Percentiles rank a stretch among this genome's conserved stretches.
Conservation (phyloP, 83 land plant species). For the Thuja plicata region DNA sequence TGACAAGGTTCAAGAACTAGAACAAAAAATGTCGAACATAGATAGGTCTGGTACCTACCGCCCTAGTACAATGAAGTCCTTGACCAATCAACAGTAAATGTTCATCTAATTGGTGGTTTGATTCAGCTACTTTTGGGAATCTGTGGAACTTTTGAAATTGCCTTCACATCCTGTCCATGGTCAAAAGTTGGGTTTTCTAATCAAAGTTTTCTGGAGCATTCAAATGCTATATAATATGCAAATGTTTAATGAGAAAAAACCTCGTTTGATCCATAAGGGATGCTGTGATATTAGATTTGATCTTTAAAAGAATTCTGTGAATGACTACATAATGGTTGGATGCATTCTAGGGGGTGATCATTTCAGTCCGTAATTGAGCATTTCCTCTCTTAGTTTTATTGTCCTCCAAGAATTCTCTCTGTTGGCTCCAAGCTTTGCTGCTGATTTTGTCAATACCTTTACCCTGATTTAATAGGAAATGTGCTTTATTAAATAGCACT, state of each 20-base stretch:
- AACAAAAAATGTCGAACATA: neutral
- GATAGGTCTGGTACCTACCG: neutral
- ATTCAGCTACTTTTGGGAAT: neutral
- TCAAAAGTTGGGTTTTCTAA: neutral
- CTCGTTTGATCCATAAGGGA: neutral
- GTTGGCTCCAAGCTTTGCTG: neutral
- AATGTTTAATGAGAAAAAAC: neutral
- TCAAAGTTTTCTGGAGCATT: neutral
- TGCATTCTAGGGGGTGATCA: neutral
- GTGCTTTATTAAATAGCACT: neutral
- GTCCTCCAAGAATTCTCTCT: neutral
- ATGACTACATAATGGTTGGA: neutral
- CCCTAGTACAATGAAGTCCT: neutral
- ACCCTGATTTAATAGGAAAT: neutral
- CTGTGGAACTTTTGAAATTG: neutral
- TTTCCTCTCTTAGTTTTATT: slow-evolving; percentile 1
- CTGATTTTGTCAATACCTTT: neutral
- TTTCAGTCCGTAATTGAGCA: neutral
- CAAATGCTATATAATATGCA: neutral
- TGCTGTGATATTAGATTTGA: neutral
- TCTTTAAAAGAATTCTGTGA: neutral
- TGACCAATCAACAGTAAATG: neutral
- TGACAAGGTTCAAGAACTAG: slow-evolving; percentile 10
- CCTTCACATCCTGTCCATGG: neutral
- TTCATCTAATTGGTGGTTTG: neutral